Conservation (phyloP, 352 stramenopile genomes). For the Phytopythium oedochilum region DNA sequence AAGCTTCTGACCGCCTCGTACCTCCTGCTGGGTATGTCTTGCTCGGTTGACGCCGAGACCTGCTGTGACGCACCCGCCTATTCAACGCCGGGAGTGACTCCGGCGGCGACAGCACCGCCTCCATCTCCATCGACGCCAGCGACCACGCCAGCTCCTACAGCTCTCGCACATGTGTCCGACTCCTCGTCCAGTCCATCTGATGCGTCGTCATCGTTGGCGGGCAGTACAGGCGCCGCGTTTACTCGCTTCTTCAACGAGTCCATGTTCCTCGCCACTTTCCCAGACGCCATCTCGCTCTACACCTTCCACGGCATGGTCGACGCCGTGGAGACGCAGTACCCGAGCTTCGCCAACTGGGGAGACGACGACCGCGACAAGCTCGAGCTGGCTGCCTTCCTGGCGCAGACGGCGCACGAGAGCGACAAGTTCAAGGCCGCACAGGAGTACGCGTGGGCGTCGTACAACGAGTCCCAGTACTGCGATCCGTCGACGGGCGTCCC, state of each 20-base stretch:
- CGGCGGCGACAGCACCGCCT: too few species aligned
- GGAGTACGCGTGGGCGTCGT: constrained; percentile 32
- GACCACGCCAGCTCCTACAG: background rate
- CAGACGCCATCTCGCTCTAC: constrained; percentile 32
- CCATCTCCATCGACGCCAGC: too few species aligned
- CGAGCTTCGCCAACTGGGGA: constrained; percentile 36
- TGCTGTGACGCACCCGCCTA: background rate
- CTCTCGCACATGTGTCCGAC: background rate
- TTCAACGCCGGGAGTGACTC: background rate
- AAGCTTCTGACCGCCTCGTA: background rate
- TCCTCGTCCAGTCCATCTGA: background rate
- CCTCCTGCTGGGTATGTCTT: background rate
- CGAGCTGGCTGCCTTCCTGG: constrained; percentile 40
- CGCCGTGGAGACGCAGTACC: constrained; percentile 29
- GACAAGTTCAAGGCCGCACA: constrained; percentile 37
- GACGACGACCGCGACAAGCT: constrained; percentile 32
- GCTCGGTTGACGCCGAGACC: background rate
- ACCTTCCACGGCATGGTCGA: constrained; percentile 34
- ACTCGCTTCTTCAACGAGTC: constrained; percentile 32
- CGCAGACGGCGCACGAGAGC: constrained; percentile 35
- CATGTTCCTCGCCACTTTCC: constrained; percentile 29
- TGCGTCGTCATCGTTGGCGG: background rate
- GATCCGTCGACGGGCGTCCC: constrained; percentile 22
- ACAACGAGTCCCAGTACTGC: constrained; percentile 39
- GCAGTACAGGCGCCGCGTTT: constrained; percentile 11